Evolutionary conservation across 2,329 filamentous ascomycete genomes (phyloP), one percentile per base, ranked within the genome.

Genomic region (Rosellinia necatrix): DNA sequence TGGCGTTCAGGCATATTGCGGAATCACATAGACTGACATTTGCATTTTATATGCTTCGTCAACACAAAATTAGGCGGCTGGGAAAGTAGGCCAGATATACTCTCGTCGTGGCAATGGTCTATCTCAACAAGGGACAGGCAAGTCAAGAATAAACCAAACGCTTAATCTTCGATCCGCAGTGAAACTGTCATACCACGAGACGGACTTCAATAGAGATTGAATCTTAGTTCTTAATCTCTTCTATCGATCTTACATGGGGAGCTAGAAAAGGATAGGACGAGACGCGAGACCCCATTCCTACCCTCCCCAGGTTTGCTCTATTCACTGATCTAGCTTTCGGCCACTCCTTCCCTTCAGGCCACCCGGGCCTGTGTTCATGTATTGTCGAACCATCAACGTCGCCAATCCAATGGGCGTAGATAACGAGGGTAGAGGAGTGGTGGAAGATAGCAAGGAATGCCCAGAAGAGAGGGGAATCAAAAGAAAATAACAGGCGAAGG

Each of bases 1-100:
- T 10, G 58, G 58, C 58, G 58, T 55, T 60, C 30, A 48, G 46
- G 55, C 19, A 35, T 13, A 21, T 19, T n/a, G 12, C 38, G 15
- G 35, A 12, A 35, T 51, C 13, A 7, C 22, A 38, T 29, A 24
- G 34, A 27, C 24, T 32, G 51, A 48, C 42, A 22, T 49, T 55
- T 34, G 17, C 17, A 30, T 53, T 49, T 24, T 13, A 27, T 17
- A 30, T 46, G 30, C n/a, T 44, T 12, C 12, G 38, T 40, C 25
- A 6, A 25, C 15, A 17, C 35, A 6, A 7, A 42, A 22, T 37
- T 10, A 34, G 13, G 30, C 15, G 21, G 13, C 7, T 8, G 13
- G 8, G 19, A n/a, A 10, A 21, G 17, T 21, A 41, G 6, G 17
- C 21, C 19, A 12, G 12, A 32, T 40, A 30, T 10, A 4, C 19